Base-by-base conservation (phyloP, 768 basidiomycete genomes). In the Hortiboletus flavorubellus region DNA sequence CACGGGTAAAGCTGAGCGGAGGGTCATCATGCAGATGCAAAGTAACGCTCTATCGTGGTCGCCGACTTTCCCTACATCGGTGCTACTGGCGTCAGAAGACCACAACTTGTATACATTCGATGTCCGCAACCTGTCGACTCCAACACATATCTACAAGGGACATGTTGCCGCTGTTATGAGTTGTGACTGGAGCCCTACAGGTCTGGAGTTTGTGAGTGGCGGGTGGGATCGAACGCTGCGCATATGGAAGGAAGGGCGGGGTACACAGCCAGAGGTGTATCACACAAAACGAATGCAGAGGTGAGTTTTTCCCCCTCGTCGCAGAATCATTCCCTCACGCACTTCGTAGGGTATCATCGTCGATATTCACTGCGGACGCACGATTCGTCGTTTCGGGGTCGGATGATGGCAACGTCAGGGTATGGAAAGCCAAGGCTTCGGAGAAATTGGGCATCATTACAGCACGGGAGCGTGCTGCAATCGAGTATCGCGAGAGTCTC, bases 271-370 rank as follows among this genome's bases (percentile, higher is more conserved):
- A 15, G 96, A 98, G 68, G 87, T 94, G 8, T 99, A 98, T 67
- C 96, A 98, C 71, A 96, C 94, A 15, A 98, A 98, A 74, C 90
- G 97, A 43, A 99, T 99, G 97, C 97, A 98, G 72, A 83, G 94
- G 91, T 92, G 48, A 38, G 76, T 55, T 18, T 1, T 38, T 4
- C 2, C 15, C 12, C 44, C 35, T 31, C 26, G 26, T 38, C 5
- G 15, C 15, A 35, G 34, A 38, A 45, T 12, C 21, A 14, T 49
- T 40, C 40, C 30, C 38, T 61, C 37, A 54, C 2, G 15, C 12
- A 15, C 12, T 29, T 18, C 5, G 18, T 26, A 93, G 95, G 56
- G 92, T 99, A 34, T 89, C 92, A 43, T 90, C 93, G 14, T 86
- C 93, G 4, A 74, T 89, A 39, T 98, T 89, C 74, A 93, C 93